Base-by-base conservation (phyloP, 768 basidiomycete genomes). In the Tricholoma hemisulphureum region DNA sequence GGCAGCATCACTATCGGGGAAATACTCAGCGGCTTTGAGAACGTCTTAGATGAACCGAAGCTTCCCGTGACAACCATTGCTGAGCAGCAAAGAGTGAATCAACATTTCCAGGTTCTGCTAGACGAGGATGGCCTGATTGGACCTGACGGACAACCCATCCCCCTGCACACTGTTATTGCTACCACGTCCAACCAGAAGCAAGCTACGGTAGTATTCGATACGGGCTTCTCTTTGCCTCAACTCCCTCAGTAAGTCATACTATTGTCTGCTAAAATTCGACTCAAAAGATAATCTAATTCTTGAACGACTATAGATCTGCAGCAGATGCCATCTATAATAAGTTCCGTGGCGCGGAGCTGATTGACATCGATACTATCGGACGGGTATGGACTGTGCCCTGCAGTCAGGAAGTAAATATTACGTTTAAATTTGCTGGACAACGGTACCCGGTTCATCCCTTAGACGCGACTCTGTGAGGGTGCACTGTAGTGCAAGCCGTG, bases 151-250 rank as follows among this genome's bases (percentile, higher is more conserved):
- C 66, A 81, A 26, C 58, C 72, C 16, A 80, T 87, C 41, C 62
- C 72, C 18, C 63, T 84, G 46, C 65, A 61, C 4, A 81, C 83
- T 0, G 70, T 67, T 24, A 86, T 88, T 14, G 63, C 71, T 9
- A 71, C 77, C 28, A 73, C 75, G 1, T 68, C 71, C 24, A 69
- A 80, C 46, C 70, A 69, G 9, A 71, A 72, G 14, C 83, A 83
- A 61, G 72, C 83, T 7, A 86, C 85, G 1, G 81, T 81, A 4
- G 75, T 91, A 3, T 72, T 90, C 28, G 89, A 91, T 65, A 84
- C 86, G 4, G 89, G 89, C 0, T 89, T 87, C 67, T 79, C 86
- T 0, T 73, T 89, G 2, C 80, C 86, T 11, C 88, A 89, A 65
- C 77, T 88, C 35, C 77, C 85, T 51, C 61, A 73, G 82, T 83